A percentile compares a stretch with the other conserved stretches of the same genome.
Conservation (phyloP, 306 rosid genomes). For the Corylus americana region DNA sequence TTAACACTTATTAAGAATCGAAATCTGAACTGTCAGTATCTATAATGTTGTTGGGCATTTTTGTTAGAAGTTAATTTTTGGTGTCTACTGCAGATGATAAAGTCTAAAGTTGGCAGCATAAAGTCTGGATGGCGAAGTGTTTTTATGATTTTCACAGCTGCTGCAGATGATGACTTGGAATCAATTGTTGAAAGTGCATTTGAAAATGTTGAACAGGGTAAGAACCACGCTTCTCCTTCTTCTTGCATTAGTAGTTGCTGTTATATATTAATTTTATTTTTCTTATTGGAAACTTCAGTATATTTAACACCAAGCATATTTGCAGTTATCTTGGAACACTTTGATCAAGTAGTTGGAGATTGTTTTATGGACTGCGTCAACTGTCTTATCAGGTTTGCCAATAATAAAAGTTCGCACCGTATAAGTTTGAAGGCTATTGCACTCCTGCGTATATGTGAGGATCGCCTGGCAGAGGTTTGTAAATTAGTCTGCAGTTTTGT, state of each 20-base stretch:
- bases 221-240: slow-evolving; percentile 30
- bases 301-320: slow-evolving; percentile 49
- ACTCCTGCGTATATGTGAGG: slow-evolving; percentile 96
- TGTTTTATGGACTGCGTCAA: slow-evolving; percentile 99
- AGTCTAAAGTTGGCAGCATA: slow-evolving; percentile 96
- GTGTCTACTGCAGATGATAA: slow-evolving; percentile 77
- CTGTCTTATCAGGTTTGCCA: slow-evolving; percentile 96
- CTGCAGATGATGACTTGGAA: slow-evolving; percentile 99
- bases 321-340: slow-evolving; percentile 99
- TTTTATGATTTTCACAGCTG: slow-evolving; percentile 96
- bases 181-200: slow-evolving; percentile 97
- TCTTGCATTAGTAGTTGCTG: slow-evolving; percentile 16
- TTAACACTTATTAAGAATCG: not conserved
- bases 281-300: slow-evolving; percentile 13
- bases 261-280: slow-evolving; percentile 21
- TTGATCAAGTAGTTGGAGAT: slow-evolving; percentile 99
- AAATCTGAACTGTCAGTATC: not conserved
- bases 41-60: slow-evolving; percentile 12
- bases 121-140: slow-evolving; percentile 99
- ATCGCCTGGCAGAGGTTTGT: slow-evolving; percentile 99
- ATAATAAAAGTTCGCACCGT: slow-evolving; percentile 86
- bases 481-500: slow-evolving; percentile 14
- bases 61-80: slow-evolving; percentile 28
- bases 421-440: slow-evolving; percentile 99
- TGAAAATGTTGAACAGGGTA: slow-evolving; percentile 99